Evolutionary conservation across 2,329 filamentous ascomycete species (phyloP).

Genomic region (Fusarium gaditjirri): DNA sequence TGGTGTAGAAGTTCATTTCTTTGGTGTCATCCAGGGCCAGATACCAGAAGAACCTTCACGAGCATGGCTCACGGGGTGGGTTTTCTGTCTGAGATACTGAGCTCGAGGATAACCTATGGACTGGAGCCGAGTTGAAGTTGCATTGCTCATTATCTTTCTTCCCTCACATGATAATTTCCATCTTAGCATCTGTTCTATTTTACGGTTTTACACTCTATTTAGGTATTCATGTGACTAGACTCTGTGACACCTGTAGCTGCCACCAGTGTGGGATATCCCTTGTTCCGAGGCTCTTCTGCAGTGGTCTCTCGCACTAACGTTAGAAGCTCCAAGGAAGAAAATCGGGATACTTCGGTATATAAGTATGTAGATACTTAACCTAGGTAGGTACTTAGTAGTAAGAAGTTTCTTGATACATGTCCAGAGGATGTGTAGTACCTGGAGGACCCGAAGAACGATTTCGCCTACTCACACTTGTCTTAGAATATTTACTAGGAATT

Average conservation of each 20-base stretch:
- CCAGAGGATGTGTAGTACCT: neutral
- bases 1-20: slow-evolving; percentile 6
- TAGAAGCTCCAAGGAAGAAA: neutral
- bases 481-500: neutral
- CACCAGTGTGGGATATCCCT: slow-evolving; percentile 18
- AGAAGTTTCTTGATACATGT: neutral
- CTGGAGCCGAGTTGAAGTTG: neutral
- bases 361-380: neutral
- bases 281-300: slow-evolving; percentile 17
- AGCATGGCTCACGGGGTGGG: slow-evolving; percentile 19
- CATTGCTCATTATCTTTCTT: neutral
- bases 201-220: neutral
- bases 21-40: neutral
- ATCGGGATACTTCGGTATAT: neutral
- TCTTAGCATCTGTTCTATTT: neutral
- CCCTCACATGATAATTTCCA: neutral
- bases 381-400: neutral
- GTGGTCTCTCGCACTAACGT: neutral
- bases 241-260: neutral
- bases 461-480: neutral
- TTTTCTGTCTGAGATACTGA: neutral
- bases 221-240: slow-evolving; percentile 3
- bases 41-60: slow-evolving; percentile 6
- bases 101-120: neutral
- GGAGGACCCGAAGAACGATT: neutral